Evolutionary conservation across 169 alveolate species (phyloP).

Genomic region (Plasmodium billcollinsi): DNA sequence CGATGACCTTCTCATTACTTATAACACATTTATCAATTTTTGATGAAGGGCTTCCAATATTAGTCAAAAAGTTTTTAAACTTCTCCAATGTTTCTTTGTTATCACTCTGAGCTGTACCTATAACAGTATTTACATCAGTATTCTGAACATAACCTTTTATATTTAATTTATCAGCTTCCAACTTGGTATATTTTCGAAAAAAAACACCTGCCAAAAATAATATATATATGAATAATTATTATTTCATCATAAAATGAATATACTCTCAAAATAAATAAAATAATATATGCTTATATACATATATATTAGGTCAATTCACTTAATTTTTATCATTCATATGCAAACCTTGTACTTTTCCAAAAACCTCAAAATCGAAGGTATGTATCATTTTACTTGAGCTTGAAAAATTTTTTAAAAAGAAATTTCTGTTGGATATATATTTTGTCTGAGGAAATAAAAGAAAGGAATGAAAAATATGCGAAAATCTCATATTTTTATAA

Average conservation of each 20-base stretch:
- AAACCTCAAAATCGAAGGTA: conserved; percentile 71
- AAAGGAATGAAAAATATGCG: neutral
- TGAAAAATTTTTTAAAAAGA: conserved; percentile 3
- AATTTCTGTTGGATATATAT: conserved; percentile 12
- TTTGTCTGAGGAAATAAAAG: conserved; percentile 54
- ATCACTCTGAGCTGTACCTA: conserved; percentile 80
- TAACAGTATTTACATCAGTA: conserved; percentile 81
- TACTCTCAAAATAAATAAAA: neutral
- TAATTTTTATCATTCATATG: neutral
- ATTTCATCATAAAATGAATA: neutral
- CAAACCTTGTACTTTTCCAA: conserved; percentile 77
- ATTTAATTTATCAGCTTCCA: conserved; percentile 83
- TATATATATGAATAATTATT: neutral
- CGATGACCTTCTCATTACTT: conserved; percentile 65
- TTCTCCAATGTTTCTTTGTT: conserved; percentile 70
- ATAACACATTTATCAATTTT: conserved; percentile 80
- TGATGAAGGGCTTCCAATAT: conserved; percentile 84
- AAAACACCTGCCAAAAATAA: conserved; percentile 80
- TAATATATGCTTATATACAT: neutral
- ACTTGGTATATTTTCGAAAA: conserved; percentile 83
- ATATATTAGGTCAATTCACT: neutral
- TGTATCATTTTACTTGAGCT: conserved; percentile 58
- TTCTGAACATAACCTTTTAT: conserved; percentile 84
- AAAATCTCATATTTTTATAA: conserved; percentile 14
- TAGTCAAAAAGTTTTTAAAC: conserved; percentile 79